Conservation (phyloP, 1,139 yeast species). For the Debaryomyces coudertii region DNA sequence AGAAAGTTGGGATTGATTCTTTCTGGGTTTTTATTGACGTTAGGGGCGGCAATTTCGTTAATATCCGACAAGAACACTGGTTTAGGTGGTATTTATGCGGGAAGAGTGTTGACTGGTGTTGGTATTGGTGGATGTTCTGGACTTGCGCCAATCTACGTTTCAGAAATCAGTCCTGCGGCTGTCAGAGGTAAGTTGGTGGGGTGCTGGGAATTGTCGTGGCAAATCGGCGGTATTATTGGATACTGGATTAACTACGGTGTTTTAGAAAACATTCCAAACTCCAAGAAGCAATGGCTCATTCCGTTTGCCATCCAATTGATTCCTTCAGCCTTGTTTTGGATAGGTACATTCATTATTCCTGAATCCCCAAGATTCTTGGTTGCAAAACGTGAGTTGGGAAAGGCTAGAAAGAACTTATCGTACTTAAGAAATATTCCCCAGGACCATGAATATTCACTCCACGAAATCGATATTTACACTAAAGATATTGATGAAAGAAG, state of each 20-base stretch:
- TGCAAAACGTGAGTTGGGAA: conserved; percentile 33
- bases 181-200: conserved; percentile 48
- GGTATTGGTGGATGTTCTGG: conserved; percentile 41
- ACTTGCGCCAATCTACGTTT: conserved; percentile 36
- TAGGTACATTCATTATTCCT: conserved; percentile 41
- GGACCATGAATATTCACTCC: conserved; percentile 29
- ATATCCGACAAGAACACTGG: conserved; percentile 25
- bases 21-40: conserved; percentile 37
- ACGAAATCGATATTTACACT: conserved; percentile 28
- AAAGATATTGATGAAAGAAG: conserved; percentile 27
- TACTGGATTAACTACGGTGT: conserved; percentile 50
- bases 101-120: conserved; percentile 38
- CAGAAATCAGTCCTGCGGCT: conserved; percentile 34
- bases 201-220: conserved; percentile 53
- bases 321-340: conserved; percentile 47
- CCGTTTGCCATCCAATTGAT: conserved; percentile 45
- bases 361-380: conserved; percentile 56
- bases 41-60: conserved; percentile 48
- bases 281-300: conserved; percentile 36
- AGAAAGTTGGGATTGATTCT: conserved; percentile 29
- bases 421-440: conserved; percentile 30
- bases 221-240: conserved; percentile 52
- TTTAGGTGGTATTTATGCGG: conserved; percentile 40
- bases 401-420: conserved; percentile 37
- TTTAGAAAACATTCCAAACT: conserved; percentile 22